Conservation (phyloP, 2,329 filamentous ascomycete genomes). For the Aaosphaeria arxii region DNA sequence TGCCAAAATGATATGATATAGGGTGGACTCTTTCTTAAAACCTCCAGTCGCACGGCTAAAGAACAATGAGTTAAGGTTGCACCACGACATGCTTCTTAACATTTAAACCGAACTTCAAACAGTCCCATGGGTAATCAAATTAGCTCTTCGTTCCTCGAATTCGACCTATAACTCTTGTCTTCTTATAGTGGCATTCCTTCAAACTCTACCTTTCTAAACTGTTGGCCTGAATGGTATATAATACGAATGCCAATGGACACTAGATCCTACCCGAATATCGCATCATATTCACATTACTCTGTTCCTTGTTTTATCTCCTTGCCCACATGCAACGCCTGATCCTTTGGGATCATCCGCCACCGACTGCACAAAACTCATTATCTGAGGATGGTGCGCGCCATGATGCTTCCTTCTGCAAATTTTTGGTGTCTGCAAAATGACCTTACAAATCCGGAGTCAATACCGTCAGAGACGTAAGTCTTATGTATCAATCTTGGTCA, state of each 20-base stretch:
- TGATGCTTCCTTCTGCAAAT: constrained; percentile 62
- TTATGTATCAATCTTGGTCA: constrained; percentile 39
- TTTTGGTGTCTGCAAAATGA: constrained; percentile 63
- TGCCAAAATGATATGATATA: constrained; percentile 56
- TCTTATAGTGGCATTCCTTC: constrained; percentile 56
- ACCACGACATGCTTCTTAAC: constrained; percentile 41
- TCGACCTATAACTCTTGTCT: constrained; percentile 59
- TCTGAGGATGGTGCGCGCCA: constrained; percentile 57
- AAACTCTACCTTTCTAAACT: constrained; percentile 63
- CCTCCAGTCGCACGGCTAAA: constrained; percentile 54
- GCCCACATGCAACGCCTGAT: constrained; percentile 60
- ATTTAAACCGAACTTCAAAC: constrained; percentile 39
- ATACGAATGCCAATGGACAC: not conserved
- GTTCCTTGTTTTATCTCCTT: constrained; percentile 62
- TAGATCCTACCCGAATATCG: constrained; percentile 37
- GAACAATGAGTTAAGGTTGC: constrained; percentile 42
- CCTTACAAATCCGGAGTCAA: constrained; percentile 44
- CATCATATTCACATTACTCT: constrained; percentile 67
- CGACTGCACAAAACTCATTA: constrained; percentile 55
- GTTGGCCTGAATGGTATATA: constrained; percentile 6
- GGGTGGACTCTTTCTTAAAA: constrained; percentile 49
- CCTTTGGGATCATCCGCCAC: constrained; percentile 53
- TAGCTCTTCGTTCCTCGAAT: constrained; percentile 55
- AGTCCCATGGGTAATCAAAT: constrained; percentile 54
- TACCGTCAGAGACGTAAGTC: constrained; percentile 44